Percentiles rank a stretch among this genome's conserved stretches.
Evolutionary conservation across 768 basidiomycete genomes (phyloP).

Genomic region (Phanerodontia chrysosporium): DNA sequence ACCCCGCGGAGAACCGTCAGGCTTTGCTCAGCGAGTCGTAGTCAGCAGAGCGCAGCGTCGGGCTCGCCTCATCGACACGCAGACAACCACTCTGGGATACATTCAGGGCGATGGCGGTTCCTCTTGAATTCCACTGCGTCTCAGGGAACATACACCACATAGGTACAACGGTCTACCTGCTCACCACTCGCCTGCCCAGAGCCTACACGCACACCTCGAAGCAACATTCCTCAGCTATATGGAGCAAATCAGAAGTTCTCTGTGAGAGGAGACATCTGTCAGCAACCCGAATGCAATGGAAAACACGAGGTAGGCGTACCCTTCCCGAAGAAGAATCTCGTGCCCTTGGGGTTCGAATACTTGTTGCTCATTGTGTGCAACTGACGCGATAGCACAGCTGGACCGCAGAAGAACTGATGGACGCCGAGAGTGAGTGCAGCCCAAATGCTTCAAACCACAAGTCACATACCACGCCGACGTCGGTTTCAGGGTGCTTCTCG

Average conservation of each 20-base stretch:
- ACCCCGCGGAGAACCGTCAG: no score
- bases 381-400: conserved; percentile 60
- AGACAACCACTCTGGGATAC: background rate
- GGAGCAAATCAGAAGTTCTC: conserved; percentile 24
- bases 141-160: background rate
- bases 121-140: background rate
- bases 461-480: conserved; percentile 74
- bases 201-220: background rate
- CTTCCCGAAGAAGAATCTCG: conserved; percentile 89
- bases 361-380: conserved; percentile 82
- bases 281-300: background rate
- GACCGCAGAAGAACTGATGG: conserved; percentile 79
- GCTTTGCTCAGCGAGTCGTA: background rate
- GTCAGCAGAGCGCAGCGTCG: background rate
- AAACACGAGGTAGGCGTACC: conserved; percentile 39
- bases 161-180: background rate
- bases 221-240: background rate
- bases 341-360: conserved; percentile 73
- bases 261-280: conserved; percentile 5
- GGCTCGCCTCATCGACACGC: no score
- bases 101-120: background rate
- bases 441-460: background rate
- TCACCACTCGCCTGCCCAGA: background rate
- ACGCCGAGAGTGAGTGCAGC: background rate
- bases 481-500: conserved; percentile 83